Conservation (phyloP, 768 basidiomycete genomes). For the Phallus indusiatus region DNA sequence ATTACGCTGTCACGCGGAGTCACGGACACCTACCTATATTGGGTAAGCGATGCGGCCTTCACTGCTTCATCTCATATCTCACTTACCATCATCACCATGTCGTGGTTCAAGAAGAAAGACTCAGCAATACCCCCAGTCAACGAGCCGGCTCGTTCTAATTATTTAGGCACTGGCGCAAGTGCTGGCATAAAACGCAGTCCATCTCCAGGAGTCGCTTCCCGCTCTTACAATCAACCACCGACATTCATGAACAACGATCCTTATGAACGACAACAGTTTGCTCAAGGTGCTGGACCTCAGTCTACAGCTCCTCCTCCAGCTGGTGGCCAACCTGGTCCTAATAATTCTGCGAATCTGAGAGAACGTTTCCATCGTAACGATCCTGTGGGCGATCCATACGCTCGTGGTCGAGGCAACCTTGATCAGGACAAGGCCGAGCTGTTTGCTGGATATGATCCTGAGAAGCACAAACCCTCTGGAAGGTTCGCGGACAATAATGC, state of each 20-base stretch:
- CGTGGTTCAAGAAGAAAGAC: constrained; percentile 61
- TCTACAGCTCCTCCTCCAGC: constrained; percentile 1
- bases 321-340: neutral
- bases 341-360: neutral
- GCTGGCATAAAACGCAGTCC: constrained; percentile 27
- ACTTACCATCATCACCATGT: constrained; percentile 33
- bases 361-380: constrained; percentile 31
- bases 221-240: constrained; percentile 15
- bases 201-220: constrained; percentile 41
- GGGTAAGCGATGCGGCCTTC: neutral
- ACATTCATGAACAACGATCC: constrained; percentile 47
- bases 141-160: constrained; percentile 17
- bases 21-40: neutral
- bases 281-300: constrained; percentile 7
- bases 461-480: constrained; percentile 43
- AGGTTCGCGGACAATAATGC: constrained; percentile 56
- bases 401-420: constrained; percentile 49
- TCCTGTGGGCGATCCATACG: constrained; percentile 54
- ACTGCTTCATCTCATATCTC: neutral
- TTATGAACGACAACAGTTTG: constrained; percentile 17
- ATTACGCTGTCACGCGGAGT: neutral
- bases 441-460: constrained; percentile 64
- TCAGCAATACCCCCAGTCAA: constrained; percentile 63
- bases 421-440: constrained; percentile 64
- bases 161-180: constrained; percentile 20